Base-by-base conservation (phyloP, 441 rosid species). In the Pelargonium myrrhifolium region DNA sequence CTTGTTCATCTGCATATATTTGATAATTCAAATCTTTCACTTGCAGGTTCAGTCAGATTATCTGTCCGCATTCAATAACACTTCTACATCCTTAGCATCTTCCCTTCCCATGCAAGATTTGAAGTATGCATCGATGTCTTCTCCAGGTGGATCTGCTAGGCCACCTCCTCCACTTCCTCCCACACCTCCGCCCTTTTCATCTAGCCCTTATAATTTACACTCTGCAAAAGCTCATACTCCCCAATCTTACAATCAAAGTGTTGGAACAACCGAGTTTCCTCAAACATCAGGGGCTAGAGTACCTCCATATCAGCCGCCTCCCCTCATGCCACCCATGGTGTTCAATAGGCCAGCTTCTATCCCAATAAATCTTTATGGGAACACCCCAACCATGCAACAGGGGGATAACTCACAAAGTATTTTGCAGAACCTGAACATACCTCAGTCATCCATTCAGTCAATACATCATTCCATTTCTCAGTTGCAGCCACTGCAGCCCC, bases 161-260 rank as follows among this genome's bases (percentile, higher is more conserved):
- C 89, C 85, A 77, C 84, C 83, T 73, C 90, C 92, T 15, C 96
- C 96, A 9, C 92, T 85, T 75, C 97, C 96, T 70, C 90, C 92
- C 55, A 84, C 89, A 22, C 87, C 89, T 21, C 90, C 94, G 65
- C 98, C 96, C 14, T 87, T 85, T 79, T 82, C 97, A 61, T 85
- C 98, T 69, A 83, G 84, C 77, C 83, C 94, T 51, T 92, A 85
- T 74, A 84, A 82, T 76, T 65, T 88, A 65, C 79, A 83, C 37
- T 79, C 87, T 12, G 69, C 78, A 11, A 93, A 90, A 72, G 70
- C 88, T 74, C 80, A 85, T 63, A 78, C 81, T 65, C 78, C 86
- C 55, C 96, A 83, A 68, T 79, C 89, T 71, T 89, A 86, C 77
- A 80, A 81, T 78, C 89, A 82, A 31, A 78, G 75, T 71, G 71